Evolutionary conservation across 2,329 filamentous ascomycete genomes (phyloP), one percentile per base, ranked within the genome.

Genomic region (Zymoseptoria brevis): DNA sequence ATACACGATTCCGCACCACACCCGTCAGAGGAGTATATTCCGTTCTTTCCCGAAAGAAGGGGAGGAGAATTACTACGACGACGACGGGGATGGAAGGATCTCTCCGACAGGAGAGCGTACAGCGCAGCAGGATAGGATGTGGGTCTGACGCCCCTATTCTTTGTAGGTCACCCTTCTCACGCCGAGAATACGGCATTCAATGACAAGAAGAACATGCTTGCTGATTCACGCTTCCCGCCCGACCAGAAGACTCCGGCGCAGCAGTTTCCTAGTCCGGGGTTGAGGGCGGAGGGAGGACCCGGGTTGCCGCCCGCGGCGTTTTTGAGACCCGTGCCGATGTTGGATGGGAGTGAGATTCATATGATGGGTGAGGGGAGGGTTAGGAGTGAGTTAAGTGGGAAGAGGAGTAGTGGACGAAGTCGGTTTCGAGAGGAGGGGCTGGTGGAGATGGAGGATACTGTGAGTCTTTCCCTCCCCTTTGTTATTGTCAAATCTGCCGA

Each of bases 1-100:
- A 68, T 58, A 60, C 30, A 51, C 58, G 22, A 51, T 41, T 57
- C 64, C 62, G 57, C 59, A 62, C 54, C 64, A 66, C 54, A 65
- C 67, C 50, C 60, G 65, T 30, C 67, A 68, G 62, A 65, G 67
- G 57, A 68, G 65, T 60, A 63, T 67, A 54, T 67, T 66, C 54
- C 61, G 58, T 52, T 45, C 35, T n/a, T 45, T 45, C 7, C 35
- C 35, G 13, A 45, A 45, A 45, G 35, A 45, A 45, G 13, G 35
- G 35, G 35, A 45, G 35, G 35, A 41, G 35, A 16, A 13, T 13
- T 45, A 45, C 35, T 45, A 45, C 7, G 35, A 45, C 7, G 35
- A 45, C n/a, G 35, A 45, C n/a, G 13, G 16, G 35, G 35, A 45
- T 45, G 35, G 35, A 63, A 64, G 54, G 59, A 61, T 26, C 8